Evolutionary conservation across 352 stramenopile genomes (phyloP).

Genomic region (Globisporangium viniferum): DNA sequence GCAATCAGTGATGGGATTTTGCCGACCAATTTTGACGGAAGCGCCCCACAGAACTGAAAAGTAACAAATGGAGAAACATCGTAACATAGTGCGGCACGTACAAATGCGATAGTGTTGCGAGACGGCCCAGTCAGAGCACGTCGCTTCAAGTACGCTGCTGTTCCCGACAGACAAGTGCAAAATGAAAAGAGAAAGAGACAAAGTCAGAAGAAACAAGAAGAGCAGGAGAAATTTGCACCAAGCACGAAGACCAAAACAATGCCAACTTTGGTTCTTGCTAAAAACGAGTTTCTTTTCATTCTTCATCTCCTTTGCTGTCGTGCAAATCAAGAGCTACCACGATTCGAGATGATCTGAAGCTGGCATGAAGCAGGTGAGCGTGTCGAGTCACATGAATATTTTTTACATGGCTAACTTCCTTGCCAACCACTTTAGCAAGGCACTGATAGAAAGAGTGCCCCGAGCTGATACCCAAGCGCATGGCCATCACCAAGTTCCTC

Average conservation of each 20-base stretch:
- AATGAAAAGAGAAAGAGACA: not conserved
- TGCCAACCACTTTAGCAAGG: constrained; percentile 29
- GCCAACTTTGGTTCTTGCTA: not conserved
- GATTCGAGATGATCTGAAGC: not conserved
- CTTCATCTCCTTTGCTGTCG: not conserved
- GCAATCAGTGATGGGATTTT: constrained; percentile 47
- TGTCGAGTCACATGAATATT: not conserved
- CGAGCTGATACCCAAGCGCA: constrained; percentile 29
- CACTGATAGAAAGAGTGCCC: constrained; percentile 58
- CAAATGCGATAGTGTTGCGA: not conserved
- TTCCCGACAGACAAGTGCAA: not conserved
- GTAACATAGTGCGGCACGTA: constrained; percentile 6
- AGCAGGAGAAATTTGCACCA: not conserved
- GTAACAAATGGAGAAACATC: constrained; percentile 1
- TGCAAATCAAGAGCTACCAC: not conserved
- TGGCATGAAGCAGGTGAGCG: not conserved
- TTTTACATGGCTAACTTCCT: not conserved
- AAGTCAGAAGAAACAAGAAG: not conserved
- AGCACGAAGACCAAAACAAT: not conserved
- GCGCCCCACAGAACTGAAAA: constrained; percentile 18
- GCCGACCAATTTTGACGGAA: constrained; percentile 44
- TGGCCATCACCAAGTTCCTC: not conserved
- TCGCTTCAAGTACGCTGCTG: not conserved
- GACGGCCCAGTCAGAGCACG: not conserved
- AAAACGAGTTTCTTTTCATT: not conserved